Conservation (phyloP, 2,329 filamentous ascomycete species). For the Botrytis tulipae region DNA sequence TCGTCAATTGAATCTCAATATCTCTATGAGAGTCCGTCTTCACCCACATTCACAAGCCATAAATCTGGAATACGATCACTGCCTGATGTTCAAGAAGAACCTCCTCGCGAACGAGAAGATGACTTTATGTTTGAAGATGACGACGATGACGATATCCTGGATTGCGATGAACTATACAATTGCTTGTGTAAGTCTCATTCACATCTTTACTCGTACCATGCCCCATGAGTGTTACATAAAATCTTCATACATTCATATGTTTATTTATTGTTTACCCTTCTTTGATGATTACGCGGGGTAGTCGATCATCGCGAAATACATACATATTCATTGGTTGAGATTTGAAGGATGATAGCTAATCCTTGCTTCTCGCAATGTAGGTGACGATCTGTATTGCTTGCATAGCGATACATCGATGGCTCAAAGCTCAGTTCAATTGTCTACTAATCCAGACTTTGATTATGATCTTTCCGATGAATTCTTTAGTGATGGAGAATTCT, state of each 20-base stretch:
- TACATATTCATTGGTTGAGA: constrained; percentile 7
- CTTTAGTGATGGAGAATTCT: constrained; percentile 61
- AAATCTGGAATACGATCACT: constrained; percentile 65
- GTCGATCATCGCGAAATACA: constrained; percentile 10
- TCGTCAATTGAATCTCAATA: constrained; percentile 69
- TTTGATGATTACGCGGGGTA: constrained; percentile 19
- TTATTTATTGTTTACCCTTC: not conserved
- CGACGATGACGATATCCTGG: constrained; percentile 1
- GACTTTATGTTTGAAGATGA: constrained; percentile 49
- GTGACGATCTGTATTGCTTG: constrained; percentile 58
- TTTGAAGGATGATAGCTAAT: constrained; percentile 12
- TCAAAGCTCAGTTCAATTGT: constrained; percentile 39
- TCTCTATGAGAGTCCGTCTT: constrained; percentile 56
- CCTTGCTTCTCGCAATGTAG: constrained; percentile 42
- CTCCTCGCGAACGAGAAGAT: constrained; percentile 61
- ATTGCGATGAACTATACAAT: constrained; percentile 53
- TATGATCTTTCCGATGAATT: constrained; percentile 64
- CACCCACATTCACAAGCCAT: constrained; percentile 49
- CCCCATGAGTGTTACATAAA: not conserved
- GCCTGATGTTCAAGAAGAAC: constrained; percentile 83
- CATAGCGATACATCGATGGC: constrained; percentile 47
- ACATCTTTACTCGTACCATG: not conserved
- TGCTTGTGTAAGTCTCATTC: constrained; percentile 67
- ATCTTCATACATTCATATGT: constrained; percentile 21
- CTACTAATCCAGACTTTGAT: constrained; percentile 52